Percentiles rank a stretch among this genome's conserved stretches.
Conservation (phyloP, 306 rosid genomes). For the Casuarina cunninghamiana region DNA sequence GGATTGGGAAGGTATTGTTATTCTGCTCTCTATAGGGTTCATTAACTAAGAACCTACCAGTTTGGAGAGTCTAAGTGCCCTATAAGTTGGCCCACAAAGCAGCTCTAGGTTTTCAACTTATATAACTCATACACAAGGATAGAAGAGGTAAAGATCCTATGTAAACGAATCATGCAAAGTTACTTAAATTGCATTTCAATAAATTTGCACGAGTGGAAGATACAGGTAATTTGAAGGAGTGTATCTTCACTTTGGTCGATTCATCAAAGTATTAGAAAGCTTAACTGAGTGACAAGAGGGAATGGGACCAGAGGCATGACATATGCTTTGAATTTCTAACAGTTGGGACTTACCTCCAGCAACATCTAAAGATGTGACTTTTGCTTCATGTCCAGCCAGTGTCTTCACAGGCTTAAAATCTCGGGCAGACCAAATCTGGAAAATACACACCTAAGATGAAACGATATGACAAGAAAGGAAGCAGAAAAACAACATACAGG, state of each 20-base stretch:
- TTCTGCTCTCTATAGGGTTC: neutral
- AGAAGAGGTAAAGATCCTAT: neutral
- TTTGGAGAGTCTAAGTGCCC: neutral
- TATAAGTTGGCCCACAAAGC: neutral
- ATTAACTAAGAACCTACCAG: neutral
- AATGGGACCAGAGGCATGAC: neutral
- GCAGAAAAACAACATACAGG: slow-evolving; percentile 2
- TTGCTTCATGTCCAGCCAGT: slow-evolving; percentile 90
- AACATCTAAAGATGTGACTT: slow-evolving; percentile 82
- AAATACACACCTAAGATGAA: slow-evolving; percentile 27
- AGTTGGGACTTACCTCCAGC: slow-evolving; percentile 54
- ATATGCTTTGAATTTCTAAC: slow-evolving; percentile 15
- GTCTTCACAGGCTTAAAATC: slow-evolving; percentile 93
- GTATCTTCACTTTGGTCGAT: neutral
- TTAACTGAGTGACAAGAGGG: neutral
- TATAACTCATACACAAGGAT: neutral
- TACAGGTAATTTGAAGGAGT: neutral
- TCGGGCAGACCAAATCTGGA: slow-evolving; percentile 89
- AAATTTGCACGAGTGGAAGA: neutral
- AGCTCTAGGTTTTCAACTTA: neutral
- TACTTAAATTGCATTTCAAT: neutral
- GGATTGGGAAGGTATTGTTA: neutral
- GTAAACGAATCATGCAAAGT: neutral
- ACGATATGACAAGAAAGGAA: slow-evolving; percentile 20
- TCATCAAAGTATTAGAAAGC: too few relatives aligned